These are phyloP conservation scores for Picochlorum costavermella DNA, from an alignment of 139 green algal genomes.

Conservation along the genomic window DNA sequence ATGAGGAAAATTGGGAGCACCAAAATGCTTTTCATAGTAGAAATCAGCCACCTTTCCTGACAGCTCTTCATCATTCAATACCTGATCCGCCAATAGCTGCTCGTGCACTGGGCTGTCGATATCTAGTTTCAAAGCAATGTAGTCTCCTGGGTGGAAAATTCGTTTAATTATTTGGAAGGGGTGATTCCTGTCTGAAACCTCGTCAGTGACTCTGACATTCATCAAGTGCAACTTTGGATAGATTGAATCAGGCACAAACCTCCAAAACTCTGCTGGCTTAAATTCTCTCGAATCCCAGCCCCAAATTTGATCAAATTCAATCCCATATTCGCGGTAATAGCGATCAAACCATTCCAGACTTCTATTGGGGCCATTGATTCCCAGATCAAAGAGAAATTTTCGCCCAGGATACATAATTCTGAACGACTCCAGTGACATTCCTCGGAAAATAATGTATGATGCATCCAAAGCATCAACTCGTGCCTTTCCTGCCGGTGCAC, in stretches of 20 bases:
- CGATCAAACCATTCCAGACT: background rate
- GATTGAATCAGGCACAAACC: background rate
- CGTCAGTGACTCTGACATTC: background rate
- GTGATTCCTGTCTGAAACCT: background rate
- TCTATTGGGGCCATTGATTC: background rate
- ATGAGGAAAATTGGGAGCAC: background rate
- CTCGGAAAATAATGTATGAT: background rate
- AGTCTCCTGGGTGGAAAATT: background rate
- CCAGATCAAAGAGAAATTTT: constrained; percentile 2
- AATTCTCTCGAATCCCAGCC: background rate
- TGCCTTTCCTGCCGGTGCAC: background rate
- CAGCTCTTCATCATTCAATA: background rate
- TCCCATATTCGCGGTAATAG: background rate
- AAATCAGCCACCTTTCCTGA: background rate
- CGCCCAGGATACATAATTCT: background rate
- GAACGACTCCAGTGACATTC: background rate
- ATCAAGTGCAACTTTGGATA: constrained; percentile 3
- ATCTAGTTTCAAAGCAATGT: constrained; percentile 3
- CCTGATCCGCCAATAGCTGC: background rate
- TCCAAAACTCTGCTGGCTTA: background rate
- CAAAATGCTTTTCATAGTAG: constrained; percentile 3
- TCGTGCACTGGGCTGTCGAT: background rate
- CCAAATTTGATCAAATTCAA: background rate
- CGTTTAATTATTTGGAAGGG: background rate
- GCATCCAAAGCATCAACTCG: background rate